These are phyloP conservation scores for Naganishia vaughanmartiniae DNA, from an alignment of 768 basidiomycete species.

Conservation along the genomic window DNA sequence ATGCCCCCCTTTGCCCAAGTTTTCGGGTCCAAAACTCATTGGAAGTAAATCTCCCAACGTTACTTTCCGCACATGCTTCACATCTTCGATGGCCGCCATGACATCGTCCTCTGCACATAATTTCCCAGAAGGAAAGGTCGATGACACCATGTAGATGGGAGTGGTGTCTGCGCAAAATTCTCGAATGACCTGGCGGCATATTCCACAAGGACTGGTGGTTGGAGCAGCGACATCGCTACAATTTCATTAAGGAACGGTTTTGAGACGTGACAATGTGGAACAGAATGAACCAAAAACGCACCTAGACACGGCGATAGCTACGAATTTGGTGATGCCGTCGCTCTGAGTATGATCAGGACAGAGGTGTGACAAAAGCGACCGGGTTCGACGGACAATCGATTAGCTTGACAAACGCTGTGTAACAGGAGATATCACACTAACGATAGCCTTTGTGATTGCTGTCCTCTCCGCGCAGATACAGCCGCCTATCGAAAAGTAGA, in stretches of 20 bases:
- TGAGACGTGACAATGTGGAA: background rate
- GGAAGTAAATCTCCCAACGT: constrained; percentile 75
- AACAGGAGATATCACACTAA: constrained; percentile 54
- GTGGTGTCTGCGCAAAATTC: constrained; percentile 53
- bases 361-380: background rate
- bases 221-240: constrained; percentile 65
- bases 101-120: constrained; percentile 54
- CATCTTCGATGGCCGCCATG: constrained; percentile 58
- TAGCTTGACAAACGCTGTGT: background rate
- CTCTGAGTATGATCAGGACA: constrained; percentile 59
- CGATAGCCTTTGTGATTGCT: constrained; percentile 88
- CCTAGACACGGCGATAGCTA: constrained; percentile 77
- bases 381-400: background rate
- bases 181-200: constrained; percentile 75
- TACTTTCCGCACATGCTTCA: constrained; percentile 57
- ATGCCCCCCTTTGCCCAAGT: background rate
- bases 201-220: constrained; percentile 80
- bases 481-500: constrained; percentile 60
- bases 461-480: constrained; percentile 94
- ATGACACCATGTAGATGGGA: constrained; percentile 53
- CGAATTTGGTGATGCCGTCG: constrained; percentile 69
- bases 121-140: constrained; percentile 35
- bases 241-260: constrained; percentile 4
- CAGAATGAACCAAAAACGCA: constrained; percentile 52
- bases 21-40: constrained; percentile 80